phyloP scores from a whole-genome alignment of 495 filamentous ascomycete species.

The Daldinia grandis region DNA sequence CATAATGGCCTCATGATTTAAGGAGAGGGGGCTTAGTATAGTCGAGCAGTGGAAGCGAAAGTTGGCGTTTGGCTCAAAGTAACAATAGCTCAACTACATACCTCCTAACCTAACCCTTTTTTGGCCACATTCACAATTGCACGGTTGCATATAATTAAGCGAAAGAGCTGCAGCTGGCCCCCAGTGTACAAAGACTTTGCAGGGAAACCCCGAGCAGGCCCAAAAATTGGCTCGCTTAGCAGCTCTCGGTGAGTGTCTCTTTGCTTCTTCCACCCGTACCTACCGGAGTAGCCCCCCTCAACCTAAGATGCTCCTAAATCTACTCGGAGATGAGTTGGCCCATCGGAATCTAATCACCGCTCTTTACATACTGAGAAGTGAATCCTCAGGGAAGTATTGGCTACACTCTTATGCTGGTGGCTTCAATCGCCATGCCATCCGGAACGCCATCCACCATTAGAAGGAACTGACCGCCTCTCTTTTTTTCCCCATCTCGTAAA shows the following conservation, averaged over 20 bases:
- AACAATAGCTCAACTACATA: neutral
- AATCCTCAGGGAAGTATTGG: conserved; percentile 27
- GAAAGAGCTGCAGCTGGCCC: conserved; percentile 10
- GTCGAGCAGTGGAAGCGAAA: neutral
- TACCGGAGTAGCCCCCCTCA: conserved; percentile 10
- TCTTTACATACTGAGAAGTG: conserved; percentile 4
- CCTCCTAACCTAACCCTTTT: conserved; percentile 19
- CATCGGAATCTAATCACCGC: conserved; percentile 16
- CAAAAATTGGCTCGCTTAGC: conserved; percentile 15
- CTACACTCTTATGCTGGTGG: conserved; percentile 26
- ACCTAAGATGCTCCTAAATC: conserved; percentile 1
- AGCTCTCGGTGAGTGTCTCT: conserved; percentile 29
- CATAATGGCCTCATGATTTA: too few species aligned
- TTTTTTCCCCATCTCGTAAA: conserved; percentile 4
- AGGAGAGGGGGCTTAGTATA: neutral
- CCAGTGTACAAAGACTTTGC: conserved; percentile 10
- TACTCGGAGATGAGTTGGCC: conserved; percentile 21
- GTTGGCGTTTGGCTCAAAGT: neutral
- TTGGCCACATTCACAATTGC: conserved; percentile 5
- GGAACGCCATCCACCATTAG: conserved; percentile 30
- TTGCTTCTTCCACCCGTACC: conserved; percentile 36
- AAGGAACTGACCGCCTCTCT: conserved; percentile 31
- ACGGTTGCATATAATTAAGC: conserved; percentile 19
- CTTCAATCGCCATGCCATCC: conserved; percentile 36
- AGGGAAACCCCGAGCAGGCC: conserved; percentile 28